Conservation (phyloP, 2,329 filamentous ascomycete species). For the Diaporthe vaccinii region DNA sequence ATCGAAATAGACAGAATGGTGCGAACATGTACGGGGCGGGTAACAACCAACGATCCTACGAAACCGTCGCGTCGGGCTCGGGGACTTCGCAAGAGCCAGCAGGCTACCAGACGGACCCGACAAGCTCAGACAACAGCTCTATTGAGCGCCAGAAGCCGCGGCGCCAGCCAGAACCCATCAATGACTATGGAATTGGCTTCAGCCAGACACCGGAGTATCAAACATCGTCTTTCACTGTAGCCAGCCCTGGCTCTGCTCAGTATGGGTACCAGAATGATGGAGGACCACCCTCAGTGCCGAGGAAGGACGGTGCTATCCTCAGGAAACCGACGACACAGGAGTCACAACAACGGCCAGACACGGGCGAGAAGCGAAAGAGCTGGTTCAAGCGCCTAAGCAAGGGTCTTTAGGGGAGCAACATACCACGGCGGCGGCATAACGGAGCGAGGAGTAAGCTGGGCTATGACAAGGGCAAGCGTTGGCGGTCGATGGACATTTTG, state of each 20-base stretch:
- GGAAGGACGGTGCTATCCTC: slow-evolving; percentile 49
- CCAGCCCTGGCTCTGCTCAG: slow-evolving; percentile 44
- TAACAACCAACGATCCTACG: slow-evolving; percentile 84
- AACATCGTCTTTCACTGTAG: slow-evolving; percentile 55
- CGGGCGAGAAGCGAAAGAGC: slow-evolving; percentile 83
- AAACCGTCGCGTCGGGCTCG: slow-evolving; percentile 85
- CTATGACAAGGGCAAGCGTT: not conserved
- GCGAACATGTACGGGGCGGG: slow-evolving; percentile 66
- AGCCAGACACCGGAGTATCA: slow-evolving; percentile 59
- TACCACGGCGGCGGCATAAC: not conserved
- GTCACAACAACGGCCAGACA: slow-evolving; percentile 47
- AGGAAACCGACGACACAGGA: slow-evolving; percentile 45
- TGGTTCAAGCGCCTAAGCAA: slow-evolving; percentile 90
- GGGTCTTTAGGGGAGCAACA: slow-evolving; percentile 50
- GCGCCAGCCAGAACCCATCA: slow-evolving; percentile 64
- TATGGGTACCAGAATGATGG: slow-evolving; percentile 43
- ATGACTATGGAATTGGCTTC: slow-evolving; percentile 76
- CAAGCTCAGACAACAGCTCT: slow-evolving; percentile 92
- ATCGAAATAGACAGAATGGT: slow-evolving; percentile 55
- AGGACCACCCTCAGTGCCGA: slow-evolving; percentile 50
- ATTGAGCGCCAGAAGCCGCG: slow-evolving; percentile 78
- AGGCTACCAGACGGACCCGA: slow-evolving; percentile 86
- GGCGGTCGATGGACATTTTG: not conserved
- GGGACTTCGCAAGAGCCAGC: slow-evolving; percentile 80
- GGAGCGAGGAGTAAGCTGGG: not conserved